phyloP scores from a whole-genome alignment of 2,329 filamentous ascomycete genomes.

The Zymoseptoria pseudotritici region DNA sequence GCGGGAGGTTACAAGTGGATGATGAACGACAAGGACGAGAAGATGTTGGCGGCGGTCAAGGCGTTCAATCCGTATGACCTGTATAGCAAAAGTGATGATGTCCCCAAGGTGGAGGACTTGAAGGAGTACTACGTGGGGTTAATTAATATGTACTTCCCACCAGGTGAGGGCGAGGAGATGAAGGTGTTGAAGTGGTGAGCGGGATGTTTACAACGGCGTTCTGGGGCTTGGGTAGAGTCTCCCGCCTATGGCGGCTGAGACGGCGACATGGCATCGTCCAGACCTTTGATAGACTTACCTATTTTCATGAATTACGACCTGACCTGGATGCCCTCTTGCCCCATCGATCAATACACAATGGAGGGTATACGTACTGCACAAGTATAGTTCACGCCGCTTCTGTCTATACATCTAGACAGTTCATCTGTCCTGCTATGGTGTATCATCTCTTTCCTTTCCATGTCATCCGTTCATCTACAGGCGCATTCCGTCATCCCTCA shows the following conservation, averaged over 20 bases:
- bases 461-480: not conserved
- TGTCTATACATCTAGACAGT: not conserved
- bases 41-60: constrained; percentile 71
- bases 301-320: not conserved
- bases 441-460: not conserved
- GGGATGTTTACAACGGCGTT: not conserved
- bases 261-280: not conserved
- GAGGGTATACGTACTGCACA: not conserved
- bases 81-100: constrained; percentile 82
- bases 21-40: constrained; percentile 74
- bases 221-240: not conserved
- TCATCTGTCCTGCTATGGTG: not conserved
- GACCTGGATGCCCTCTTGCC: not conserved
- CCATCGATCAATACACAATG: not conserved
- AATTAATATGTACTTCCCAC: constrained; percentile 57
- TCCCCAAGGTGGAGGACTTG: constrained; percentile 67
- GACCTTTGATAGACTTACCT: not conserved
- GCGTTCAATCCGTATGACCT: constrained; percentile 89
- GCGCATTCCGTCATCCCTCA: not conserved
- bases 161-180: constrained; percentile 26
- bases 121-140: constrained; percentile 71
- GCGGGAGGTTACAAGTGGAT: constrained; percentile 72
- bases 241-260: constrained; percentile 2
- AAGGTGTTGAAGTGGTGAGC: constrained; percentile 60
- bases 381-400: not conserved